Conservation (phyloP, 352 stramenopile species). For the Globisporangium iwayamae region DNA sequence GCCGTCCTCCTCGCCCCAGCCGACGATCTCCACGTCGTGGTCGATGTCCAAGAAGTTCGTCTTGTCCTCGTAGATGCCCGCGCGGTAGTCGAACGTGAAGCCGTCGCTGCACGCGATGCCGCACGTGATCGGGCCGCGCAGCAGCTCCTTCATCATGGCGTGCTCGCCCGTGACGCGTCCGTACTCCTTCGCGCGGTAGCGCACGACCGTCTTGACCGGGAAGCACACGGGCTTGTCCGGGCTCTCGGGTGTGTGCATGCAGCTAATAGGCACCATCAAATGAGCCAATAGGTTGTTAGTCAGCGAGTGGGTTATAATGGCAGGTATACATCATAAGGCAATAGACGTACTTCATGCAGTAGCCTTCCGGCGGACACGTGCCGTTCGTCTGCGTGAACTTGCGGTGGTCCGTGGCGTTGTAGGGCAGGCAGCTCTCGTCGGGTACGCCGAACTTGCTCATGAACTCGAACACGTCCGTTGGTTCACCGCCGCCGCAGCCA, state of each 20-base stretch:
- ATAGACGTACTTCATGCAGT: conserved; percentile 54
- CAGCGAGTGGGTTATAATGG: background rate
- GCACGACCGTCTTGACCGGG: conserved; percentile 45
- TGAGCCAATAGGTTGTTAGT: background rate
- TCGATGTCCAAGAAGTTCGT: conserved; percentile 51
- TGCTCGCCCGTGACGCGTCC: conserved; percentile 42
- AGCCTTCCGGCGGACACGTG: conserved; percentile 55
- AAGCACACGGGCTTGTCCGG: conserved; percentile 29
- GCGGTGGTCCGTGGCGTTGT: conserved; percentile 55
- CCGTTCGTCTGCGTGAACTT: conserved; percentile 50
- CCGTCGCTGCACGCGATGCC: conserved; percentile 80
- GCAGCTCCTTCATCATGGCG: conserved; percentile 62
- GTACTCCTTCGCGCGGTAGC: conserved; percentile 53
- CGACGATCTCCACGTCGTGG: conserved; percentile 91
- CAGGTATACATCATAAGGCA: background rate
- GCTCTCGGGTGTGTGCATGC: conserved; percentile 32
- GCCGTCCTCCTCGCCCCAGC: conserved; percentile 84
- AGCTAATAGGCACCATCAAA: conserved; percentile 19
- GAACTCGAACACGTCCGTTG: conserved; percentile 58
- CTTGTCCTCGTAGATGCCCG: conserved; percentile 84
- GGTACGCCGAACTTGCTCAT: conserved; percentile 55
- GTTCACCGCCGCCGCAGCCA: conserved; percentile 55
- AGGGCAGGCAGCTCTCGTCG: conserved; percentile 54
- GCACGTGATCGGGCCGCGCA: conserved; percentile 85
- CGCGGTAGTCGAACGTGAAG: conserved; percentile 84